These are phyloP conservation scores for Hanseniaspora hatyaiensis DNA, from an alignment of 805 yeast species.

Conservation along the genomic window DNA sequence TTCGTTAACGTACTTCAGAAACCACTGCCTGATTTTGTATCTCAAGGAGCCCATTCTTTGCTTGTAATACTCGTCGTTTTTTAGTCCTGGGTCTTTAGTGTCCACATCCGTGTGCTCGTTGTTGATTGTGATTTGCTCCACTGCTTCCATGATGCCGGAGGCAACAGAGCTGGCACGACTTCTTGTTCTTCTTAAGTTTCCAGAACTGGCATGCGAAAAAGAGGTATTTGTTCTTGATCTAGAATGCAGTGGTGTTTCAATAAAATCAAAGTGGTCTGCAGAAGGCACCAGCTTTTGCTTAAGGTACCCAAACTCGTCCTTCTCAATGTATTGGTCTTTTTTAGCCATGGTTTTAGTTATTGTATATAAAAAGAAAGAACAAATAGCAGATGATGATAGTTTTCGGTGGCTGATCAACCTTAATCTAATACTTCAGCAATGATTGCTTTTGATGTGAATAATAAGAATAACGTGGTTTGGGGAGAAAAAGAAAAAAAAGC, in stretches of 20 bases:
- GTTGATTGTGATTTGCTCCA: slow-evolving; percentile 12
- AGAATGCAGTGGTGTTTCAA: no score
- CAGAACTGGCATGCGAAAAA: not conserved
- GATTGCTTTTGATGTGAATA: no score
- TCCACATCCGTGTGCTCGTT: slow-evolving; percentile 53
- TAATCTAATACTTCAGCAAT: no score
- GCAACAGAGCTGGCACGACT: slow-evolving; percentile 10
- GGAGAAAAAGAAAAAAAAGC: no score
- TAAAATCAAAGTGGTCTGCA: not conserved
- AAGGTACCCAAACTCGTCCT: not conserved
- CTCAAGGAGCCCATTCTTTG: slow-evolving; percentile 44
- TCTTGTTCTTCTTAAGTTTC: not conserved
- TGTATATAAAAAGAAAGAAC: no score
- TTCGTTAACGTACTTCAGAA: slow-evolving; percentile 45
- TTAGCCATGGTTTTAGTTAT: no score
- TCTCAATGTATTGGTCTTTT: no score
- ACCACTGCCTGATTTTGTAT: slow-evolving; percentile 39
- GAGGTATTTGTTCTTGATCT: slow-evolving; percentile 1
- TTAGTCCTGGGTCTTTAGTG: slow-evolving; percentile 38
- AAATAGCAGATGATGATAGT: no score
- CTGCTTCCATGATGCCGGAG: slow-evolving; percentile 5
- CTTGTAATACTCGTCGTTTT: slow-evolving; percentile 44
- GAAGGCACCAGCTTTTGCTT: not conserved
- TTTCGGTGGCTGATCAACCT: no score
- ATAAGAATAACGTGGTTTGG: no score